phyloP scores from a whole-genome alignment of 2,329 filamentous ascomycete genomes.

The Hymenoscyphus linearis region DNA sequence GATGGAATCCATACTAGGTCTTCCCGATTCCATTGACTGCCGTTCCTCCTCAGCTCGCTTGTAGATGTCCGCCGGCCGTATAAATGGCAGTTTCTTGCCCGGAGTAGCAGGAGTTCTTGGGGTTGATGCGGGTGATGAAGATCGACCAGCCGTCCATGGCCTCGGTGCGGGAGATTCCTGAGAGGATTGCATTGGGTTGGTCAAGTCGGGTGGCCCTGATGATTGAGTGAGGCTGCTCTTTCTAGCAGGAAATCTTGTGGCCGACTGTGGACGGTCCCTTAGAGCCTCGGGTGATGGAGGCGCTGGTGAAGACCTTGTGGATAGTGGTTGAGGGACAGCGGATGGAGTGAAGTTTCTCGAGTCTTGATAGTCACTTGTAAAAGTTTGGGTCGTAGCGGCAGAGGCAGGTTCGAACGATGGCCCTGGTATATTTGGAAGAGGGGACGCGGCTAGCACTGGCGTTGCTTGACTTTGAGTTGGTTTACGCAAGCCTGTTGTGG shows the following conservation, averaged over 20 bases:
- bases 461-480: conserved; percentile 9
- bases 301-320: conserved; percentile 37
- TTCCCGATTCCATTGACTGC: conserved; percentile 51
- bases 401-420: conserved; percentile 5
- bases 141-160: conserved; percentile 31
- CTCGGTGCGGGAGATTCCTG: conserved; percentile 18
- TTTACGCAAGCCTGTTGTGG: conserved; percentile 20
- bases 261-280: conserved; percentile 27
- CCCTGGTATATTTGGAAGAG: conserved; percentile 12
- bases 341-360: conserved; percentile 47
- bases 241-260: conserved; percentile 49
- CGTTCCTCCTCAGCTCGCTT: conserved; percentile 63
- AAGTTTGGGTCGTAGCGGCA: conserved; percentile 23
- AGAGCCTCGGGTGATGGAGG: conserved; percentile 34
- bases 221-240: conserved; percentile 56
- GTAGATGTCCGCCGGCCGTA: conserved; percentile 74
- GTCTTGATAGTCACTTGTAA: conserved; percentile 33
- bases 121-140: conserved; percentile 35
- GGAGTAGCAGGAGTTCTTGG: conserved; percentile 31
- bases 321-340: conserved; percentile 45
- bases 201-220: conserved; percentile 26
- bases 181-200: neutral
- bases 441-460: conserved; percentile 18
- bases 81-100: conserved; percentile 54
- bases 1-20: conserved; percentile 52